Base-by-base conservation (phyloP, 2,329 filamentous ascomycete species). In the Fusarium cyanostomum region DNA sequence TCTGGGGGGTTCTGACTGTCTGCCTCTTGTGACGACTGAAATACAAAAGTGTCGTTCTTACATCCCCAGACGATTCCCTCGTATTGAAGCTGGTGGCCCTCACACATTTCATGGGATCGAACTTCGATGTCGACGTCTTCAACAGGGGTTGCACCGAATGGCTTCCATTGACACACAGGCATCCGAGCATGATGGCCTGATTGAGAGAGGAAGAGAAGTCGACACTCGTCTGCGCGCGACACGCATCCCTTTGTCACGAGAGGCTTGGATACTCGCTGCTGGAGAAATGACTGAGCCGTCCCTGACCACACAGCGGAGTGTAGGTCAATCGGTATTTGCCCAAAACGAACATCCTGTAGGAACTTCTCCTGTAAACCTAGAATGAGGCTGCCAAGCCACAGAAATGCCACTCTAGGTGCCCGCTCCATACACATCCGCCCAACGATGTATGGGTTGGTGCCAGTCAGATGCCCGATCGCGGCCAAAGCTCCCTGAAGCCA, bases 121-220 rank as follows among this genome's bases (percentile, higher is more conserved):
- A 75, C 70, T 42, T 72, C 67, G 10, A 75, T 43, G 48, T 75
- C 70, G 34, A 66, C 67, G 56, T 74, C 67, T 50, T 66, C 69
- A 8, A 70, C 31, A 15, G 44, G 52, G 41, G 69, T 74, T 39
- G 39, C 56, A 11, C 74, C 73, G 56, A 74, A 73, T 49, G 72
- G 73, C 33, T 30, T 64, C 74, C 71, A 76, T 44, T 69, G 69
- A 41, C 65, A 71, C 16, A 72, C 8, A 15, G 70, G 67, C 8
- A 62, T 39, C 27, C 66, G 64, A 41, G 34, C 50, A 48, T 74
- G 64, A 9, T 39, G 30, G 38, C 54, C 60, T 28, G 56, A 45
- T 55, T 66, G 69, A 30, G 67, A 62, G 30, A 74, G 63, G 52
- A 71, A 74, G 35, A 74, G 64, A 24, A 75, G 57, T 15, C 65